Percentiles rank a stretch among this genome's conserved stretches.
These are phyloP conservation scores for Choiromyces venosus DNA, from an alignment of 495 filamentous ascomycete species.

Conservation along the genomic window DNA sequence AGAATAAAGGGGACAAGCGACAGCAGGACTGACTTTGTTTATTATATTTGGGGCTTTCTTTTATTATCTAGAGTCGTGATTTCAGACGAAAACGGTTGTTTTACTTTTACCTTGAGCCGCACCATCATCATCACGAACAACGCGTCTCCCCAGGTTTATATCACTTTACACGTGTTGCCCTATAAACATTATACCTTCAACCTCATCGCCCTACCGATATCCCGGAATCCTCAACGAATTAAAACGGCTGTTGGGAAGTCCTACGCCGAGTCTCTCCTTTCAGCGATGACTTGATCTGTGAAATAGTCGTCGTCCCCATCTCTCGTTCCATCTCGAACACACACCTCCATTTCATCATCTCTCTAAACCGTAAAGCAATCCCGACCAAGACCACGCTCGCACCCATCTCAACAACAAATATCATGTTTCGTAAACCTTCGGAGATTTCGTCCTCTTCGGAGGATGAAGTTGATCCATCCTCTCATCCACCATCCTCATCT, in stretches of 20 bases:
- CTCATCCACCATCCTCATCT: slow-evolving; percentile 13
- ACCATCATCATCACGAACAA: neutral
- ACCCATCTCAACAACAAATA: slow-evolving; percentile 12
- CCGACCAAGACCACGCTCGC: neutral
- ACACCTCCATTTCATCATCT: slow-evolving; percentile 2
- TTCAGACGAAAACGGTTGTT: neutral
- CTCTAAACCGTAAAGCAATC: neutral
- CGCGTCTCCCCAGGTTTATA: neutral
- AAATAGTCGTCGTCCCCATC: slow-evolving; percentile 8
- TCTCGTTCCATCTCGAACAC: slow-evolving; percentile 6
- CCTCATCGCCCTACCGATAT: neutral
- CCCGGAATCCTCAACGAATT: neutral
- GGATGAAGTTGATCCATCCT: slow-evolving; percentile 1
- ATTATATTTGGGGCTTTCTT: neutral
- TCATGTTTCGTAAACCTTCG: slow-evolving; percentile 23
- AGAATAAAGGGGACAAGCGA: neutral
- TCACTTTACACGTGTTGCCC: neutral
- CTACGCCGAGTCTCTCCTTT: neutral
- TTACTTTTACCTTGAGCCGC: slow-evolving; percentile 2
- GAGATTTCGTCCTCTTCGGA: slow-evolving; percentile 23
- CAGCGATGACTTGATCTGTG: neutral
- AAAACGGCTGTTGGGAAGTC: neutral
- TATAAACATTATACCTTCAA: neutral
- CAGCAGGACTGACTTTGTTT: neutral
- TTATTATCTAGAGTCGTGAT: neutral